Base-by-base conservation (phyloP, 371 early-diverging fungal species). In the Gilbertella persicaria region DNA sequence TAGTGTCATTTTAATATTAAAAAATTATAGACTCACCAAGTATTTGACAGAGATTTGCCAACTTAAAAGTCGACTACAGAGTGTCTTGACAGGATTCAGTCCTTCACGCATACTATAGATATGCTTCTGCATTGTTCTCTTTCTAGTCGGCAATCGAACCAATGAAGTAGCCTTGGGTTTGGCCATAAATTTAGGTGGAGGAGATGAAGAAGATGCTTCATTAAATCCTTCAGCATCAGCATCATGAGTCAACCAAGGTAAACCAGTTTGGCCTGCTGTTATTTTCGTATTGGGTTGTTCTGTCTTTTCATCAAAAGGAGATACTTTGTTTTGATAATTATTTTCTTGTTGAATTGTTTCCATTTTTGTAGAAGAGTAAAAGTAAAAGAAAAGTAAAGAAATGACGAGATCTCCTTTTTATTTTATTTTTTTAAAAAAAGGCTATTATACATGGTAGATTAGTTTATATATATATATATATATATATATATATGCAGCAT, bases 81-180 rank as follows among this genome's bases (percentile, higher is more conserved):
- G 41, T 9, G 53, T 37, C n/a, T 58, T 62, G 16, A 57, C 53
- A 23, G 63, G 63, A 30, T 52, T 48, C 5, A 62, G n/a, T 3
- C 63, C 63, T 36, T 62, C 63, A n/a, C 48, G 44, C 63, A 62
- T 62, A 4, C 39, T 43, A 23, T 62, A 62, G 8, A 58, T 53
- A 17, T 62, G 49, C 24, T 58, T 62, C 36, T 62, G 63, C 49
- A 52, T 58, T 17, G 57, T 58, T 49, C 63, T 53, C 20, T 53
- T 62, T 49, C 53, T 17, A 8, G 63, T 62, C 9, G 63, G 63
- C 24, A 62, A 35, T 5, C 63, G 44, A 17, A 62, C 23, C 5
- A 49, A 17, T 21, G 63, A 57, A n/a, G 42, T 16, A 10, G 30
- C 29, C 19, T 39, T 33, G 1, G 62, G 58, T 5, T 39, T 36